These are phyloP conservation scores for Serendipita indica DNA, from an alignment of 768 basidiomycete species.

Conservation along the genomic window DNA sequence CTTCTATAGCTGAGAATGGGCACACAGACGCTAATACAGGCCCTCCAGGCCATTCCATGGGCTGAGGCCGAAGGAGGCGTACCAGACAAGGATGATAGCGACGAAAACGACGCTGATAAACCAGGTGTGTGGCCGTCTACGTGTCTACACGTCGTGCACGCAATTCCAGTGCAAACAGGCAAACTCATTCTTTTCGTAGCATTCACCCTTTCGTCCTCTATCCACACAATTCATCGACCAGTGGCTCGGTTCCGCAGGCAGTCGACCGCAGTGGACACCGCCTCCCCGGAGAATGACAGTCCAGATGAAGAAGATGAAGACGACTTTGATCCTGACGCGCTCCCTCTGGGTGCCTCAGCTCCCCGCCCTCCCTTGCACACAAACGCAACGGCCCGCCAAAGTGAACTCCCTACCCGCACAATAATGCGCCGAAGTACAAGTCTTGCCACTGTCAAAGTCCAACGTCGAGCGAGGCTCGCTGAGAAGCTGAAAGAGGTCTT, in stretches of 20 bases:
- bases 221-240: slow-evolving; percentile 76
- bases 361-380: background rate
- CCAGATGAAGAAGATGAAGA: slow-evolving; percentile 4
- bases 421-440: slow-evolving; percentile 34
- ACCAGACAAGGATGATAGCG: slow-evolving; percentile 46
- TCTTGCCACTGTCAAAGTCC: slow-evolving; percentile 55
- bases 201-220: slow-evolving; percentile 58
- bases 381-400: background rate
- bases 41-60: slow-evolving; percentile 74
- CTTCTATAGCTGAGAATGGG: slow-evolving; percentile 61
- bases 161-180: background rate
- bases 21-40: slow-evolving; percentile 80
- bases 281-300: background rate
- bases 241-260: slow-evolving; percentile 14
- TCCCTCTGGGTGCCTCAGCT: background rate
- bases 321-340: background rate
- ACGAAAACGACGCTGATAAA: slow-evolving; percentile 36
- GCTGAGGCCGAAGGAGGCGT: slow-evolving; percentile 52
- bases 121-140: too few species aligned
- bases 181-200: slow-evolving; percentile 19
- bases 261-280: background rate
- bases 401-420: background rate
- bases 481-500: slow-evolving; percentile 85
- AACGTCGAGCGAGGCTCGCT: slow-evolving; percentile 58
- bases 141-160: too few species aligned